phyloP scores from a whole-genome alignment of 768 basidiomycete species.

The Pleurotus tuber-regium region DNA sequence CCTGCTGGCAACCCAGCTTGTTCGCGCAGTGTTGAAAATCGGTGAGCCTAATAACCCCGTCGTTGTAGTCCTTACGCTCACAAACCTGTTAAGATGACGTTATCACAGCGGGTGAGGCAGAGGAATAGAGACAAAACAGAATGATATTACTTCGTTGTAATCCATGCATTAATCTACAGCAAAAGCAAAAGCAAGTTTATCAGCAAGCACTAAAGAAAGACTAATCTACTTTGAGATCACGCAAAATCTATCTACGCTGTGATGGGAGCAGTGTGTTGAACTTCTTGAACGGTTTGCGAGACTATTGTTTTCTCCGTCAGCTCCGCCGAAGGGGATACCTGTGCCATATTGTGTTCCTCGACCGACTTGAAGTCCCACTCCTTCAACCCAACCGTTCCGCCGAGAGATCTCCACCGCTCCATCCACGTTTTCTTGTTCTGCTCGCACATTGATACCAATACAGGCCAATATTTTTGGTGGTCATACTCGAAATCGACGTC shows the following conservation, averaged over 20 bases:
- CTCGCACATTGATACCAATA: constrained; percentile 53
- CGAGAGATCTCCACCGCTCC: constrained; percentile 65
- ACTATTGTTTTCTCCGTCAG: background rate
- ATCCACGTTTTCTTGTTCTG: constrained; percentile 47
- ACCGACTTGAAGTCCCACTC: constrained; percentile 74
- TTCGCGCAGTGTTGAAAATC: constrained; percentile 85
- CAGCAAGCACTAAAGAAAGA: no score
- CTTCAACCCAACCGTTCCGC: constrained; percentile 65
- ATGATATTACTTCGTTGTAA: constrained; percentile 11
- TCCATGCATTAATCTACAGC: constrained; percentile 5
- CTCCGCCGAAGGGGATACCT: background rate
- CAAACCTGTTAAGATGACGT: constrained; percentile 61
- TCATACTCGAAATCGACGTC: constrained; percentile 63
- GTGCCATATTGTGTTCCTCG: background rate
- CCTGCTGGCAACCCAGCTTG: constrained; percentile 93
- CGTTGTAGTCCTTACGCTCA: constrained; percentile 8
- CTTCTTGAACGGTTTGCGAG: background rate
- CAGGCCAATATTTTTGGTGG: constrained; percentile 75
- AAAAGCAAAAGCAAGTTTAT: constrained; percentile 4
- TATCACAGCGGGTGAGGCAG: constrained; percentile 67
- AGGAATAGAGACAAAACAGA: constrained; percentile 45
- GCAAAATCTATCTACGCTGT: no score
- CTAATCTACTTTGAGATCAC: no score
- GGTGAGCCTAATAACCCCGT: constrained; percentile 41
- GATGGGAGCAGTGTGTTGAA: background rate